Base-by-base conservation (phyloP, 2,329 filamentous ascomycete species). In the Diaporthe sp. region DNA sequence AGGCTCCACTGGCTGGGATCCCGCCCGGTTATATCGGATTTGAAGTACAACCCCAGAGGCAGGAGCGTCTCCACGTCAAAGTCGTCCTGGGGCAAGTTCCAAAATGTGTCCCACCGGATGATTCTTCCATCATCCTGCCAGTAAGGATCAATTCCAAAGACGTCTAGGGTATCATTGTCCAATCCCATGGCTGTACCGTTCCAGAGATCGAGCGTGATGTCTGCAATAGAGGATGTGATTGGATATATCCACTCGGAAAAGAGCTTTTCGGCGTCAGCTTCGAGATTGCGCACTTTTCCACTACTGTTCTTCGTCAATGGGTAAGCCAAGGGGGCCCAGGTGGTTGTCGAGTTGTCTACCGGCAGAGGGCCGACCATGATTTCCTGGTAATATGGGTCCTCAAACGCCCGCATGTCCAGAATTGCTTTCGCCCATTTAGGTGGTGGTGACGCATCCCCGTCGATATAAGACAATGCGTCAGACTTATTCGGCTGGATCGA, bases 321-420 rank as follows among this genome's bases (percentile, higher is more conserved):
- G 71, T 85, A 88, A 30, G 82, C 81, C 6, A 88, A 81, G 7
- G 85, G 85, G 66, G 82, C 74, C 71, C 84, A 83, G 1, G 78
- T 78, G 0, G 82, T 83, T 0, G 84, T 85, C 1, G 80, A 79
- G 52, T 85, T 73, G 33, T 81, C 80, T 54, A 87, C 79, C 4
- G 87, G 87, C 33, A 90, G 78, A 22, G 88, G 88, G 0, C 88
- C 88, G 22, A 89, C 85, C 60, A 86, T 79, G 75, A 88, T 86
- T 73, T 89, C 84, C 35, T 83, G 80, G 28, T 83, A 84, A 50
- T 82, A 81, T 0, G 86, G 80, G 12, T 83, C 76, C 40, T 82
- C 81, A 10, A 83, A 81, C 3, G 86, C 80, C 10, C 83, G 81
- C 77, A 85, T 81, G 73, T 84, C 81, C n/a, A 88, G 77, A 3